Base-by-base conservation (phyloP, 768 basidiomycete species). In the Russula sp. region DNA sequence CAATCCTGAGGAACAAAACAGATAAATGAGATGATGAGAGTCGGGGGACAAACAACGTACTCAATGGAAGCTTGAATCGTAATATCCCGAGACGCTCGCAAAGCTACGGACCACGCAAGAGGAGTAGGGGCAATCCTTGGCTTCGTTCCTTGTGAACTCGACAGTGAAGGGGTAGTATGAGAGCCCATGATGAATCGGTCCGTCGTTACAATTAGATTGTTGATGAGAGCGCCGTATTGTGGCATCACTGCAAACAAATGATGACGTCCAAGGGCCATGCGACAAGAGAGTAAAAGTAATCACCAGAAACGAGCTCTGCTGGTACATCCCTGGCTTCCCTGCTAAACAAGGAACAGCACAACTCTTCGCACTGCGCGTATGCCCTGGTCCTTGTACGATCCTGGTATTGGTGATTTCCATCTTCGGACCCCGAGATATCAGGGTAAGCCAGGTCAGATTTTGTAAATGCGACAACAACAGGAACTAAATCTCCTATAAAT, bases 31-130 rank as follows among this genome's bases (percentile, higher is more conserved):
- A 5, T 6, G 10, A 53, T 6, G 10, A 53, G 56, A 46, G 2
- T 5, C 2, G 24, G 16, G 2, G 18, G 22, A n/a, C 24, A 0
- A 14, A 5, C 9, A 22, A 63, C 57, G 34, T 30, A 53, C 63
- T 42, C 57, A 24, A 64, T 64, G 16, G 63, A 59, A 2, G 63
- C 40, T 16, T 40, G 57, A n/a, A 63, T 44, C 20, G 24, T 36
- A 7, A 58, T 26, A 16, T 64, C 57, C 5, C 46, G 51, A 22
- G 24, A 53, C 8, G 22, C 44, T 59, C 63, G 46, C 34, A 48
- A 26, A 4, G 63, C 63, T 8, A 42, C 26, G 0, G 57, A 64
- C 51, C 48, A 64, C 26, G 34, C 44, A 13, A 64, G 57, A 38
- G 42, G 40, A n/a, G 30, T 16, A 1, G 63, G 16, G 0, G 34